Evolutionary conservation across 2,329 filamentous ascomycete species (phyloP).

Genomic region (Trichoderma asperellum): DNA sequence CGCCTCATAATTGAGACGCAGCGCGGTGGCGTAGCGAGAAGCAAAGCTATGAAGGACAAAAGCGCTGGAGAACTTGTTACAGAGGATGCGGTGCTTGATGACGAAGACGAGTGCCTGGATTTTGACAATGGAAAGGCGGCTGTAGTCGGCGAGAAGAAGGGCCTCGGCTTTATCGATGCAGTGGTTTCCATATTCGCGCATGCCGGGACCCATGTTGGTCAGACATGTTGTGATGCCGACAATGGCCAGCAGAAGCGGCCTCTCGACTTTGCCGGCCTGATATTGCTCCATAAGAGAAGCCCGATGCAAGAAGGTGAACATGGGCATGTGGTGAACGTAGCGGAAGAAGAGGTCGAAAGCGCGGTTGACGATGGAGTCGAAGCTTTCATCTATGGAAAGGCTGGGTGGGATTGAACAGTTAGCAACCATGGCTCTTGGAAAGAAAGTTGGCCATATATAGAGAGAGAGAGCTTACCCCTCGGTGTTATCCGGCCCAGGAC

Average conservation of each 20-base stretch:
- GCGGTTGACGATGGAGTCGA: slow-evolving; percentile 55
- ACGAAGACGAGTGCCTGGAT: slow-evolving; percentile 54
- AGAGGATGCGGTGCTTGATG: slow-evolving; percentile 51
- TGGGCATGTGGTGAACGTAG: slow-evolving; percentile 62
- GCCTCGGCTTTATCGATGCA: slow-evolving; percentile 60
- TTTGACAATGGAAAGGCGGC: slow-evolving; percentile 60
- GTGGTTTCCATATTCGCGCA: slow-evolving; percentile 55
- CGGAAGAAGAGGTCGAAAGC: slow-evolving; percentile 63
- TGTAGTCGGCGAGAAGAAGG: slow-evolving; percentile 57
- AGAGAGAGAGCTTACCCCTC: slow-evolving; percentile 43
- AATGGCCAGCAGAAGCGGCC: slow-evolving; percentile 56
- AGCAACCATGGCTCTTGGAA: background rate
- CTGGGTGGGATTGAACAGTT: slow-evolving; percentile 34
- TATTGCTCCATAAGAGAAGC: slow-evolving; percentile 64
- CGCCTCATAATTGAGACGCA: slow-evolving; percentile 50
- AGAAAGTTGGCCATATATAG: background rate
- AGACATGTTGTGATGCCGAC: slow-evolving; percentile 61
- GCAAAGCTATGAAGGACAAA: slow-evolving; percentile 51
- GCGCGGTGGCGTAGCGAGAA: slow-evolving; percentile 48
- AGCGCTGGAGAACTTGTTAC: slow-evolving; percentile 49
- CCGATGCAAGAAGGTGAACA: slow-evolving; percentile 62
- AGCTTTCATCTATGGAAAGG: slow-evolving; percentile 46
- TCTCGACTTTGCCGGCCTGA: slow-evolving; percentile 60
- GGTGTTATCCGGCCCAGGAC: slow-evolving; percentile 41
- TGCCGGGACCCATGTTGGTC: slow-evolving; percentile 57